These are phyloP conservation scores for Pyrenophora teres DNA, from an alignment of 2,329 filamentous ascomycete species.

Conservation along the genomic window DNA sequence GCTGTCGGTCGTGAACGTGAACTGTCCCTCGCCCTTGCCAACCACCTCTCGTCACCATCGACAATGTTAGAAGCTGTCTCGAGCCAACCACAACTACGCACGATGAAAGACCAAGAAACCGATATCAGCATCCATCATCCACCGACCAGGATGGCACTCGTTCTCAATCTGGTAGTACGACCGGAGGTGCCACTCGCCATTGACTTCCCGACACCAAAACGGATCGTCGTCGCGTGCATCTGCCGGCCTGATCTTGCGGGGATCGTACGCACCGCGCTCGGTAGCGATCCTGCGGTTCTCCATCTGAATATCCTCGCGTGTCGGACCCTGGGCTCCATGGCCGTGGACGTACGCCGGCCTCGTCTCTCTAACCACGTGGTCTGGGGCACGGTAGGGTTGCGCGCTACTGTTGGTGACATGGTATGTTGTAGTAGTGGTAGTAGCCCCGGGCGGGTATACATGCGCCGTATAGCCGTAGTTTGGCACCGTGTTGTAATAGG, in stretches of 20 bases:
- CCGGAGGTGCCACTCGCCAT: constrained; percentile 44
- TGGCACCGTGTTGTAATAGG: constrained; percentile 33
- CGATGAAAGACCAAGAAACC: constrained; percentile 44
- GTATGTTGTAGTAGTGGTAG: constrained; percentile 29
- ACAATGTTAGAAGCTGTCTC: neutral
- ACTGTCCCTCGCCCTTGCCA: neutral
- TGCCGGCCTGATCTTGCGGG: constrained; percentile 38
- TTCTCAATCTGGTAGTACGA: constrained; percentile 47
- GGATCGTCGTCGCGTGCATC: constrained; percentile 40
- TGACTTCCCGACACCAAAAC: constrained; percentile 47
- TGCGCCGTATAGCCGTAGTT: constrained; percentile 30
- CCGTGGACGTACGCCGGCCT: constrained; percentile 20
- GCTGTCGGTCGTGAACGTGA: too few relatives aligned
- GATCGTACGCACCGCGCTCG: constrained; percentile 38
- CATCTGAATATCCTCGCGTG: constrained; percentile 36
- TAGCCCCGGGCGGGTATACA: constrained; percentile 29
- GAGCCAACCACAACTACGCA: constrained; percentile 11
- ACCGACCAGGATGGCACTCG: constrained; percentile 44
- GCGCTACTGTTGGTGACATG: constrained; percentile 32
- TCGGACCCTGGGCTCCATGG: constrained; percentile 4
- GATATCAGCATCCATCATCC: constrained; percentile 42
- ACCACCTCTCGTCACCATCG: neutral
- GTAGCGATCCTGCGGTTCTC: constrained; percentile 40
- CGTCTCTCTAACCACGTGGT: constrained; percentile 15
- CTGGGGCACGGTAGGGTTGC: constrained; percentile 3